Evolutionary conservation across 148 eudicot genomes (phyloP).

Genomic region (Vaccinium darrowii): DNA sequence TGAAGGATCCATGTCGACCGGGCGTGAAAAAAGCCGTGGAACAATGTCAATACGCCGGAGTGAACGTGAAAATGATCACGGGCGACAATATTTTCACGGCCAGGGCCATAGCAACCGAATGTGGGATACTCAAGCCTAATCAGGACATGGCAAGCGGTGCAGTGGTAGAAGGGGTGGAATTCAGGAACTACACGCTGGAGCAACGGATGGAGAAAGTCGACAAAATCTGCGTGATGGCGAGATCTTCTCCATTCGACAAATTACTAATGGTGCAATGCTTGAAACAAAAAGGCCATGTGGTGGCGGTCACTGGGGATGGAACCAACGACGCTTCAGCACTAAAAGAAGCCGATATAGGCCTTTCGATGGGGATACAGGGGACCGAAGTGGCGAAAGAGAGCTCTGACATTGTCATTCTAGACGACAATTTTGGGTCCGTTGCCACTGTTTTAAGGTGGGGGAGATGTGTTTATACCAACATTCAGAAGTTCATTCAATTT

Average conservation of each 20-base stretch:
- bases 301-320: slow-evolving; percentile 24
- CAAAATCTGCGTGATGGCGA: slow-evolving; percentile 19
- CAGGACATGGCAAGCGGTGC: not conserved
- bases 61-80: slow-evolving; percentile 21
- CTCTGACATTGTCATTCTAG: slow-evolving; percentile 11
- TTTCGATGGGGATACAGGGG: slow-evolving; percentile 10
- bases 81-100: slow-evolving; percentile 22
- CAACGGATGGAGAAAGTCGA: slow-evolving; percentile 21
- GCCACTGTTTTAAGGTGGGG: slow-evolving; percentile 18
- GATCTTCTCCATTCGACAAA: slow-evolving; percentile 12
- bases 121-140: slow-evolving; percentile 23
- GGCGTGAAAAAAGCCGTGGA: slow-evolving; percentile 13
- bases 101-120: slow-evolving; percentile 20
- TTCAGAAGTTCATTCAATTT: slow-evolving; percentile 22
- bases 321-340: slow-evolving; percentile 17
- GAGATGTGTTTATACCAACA: slow-evolving; percentile 3
- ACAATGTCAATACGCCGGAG: slow-evolving; percentile 14
- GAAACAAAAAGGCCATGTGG: slow-evolving; percentile 17
- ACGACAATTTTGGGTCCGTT: slow-evolving; percentile 7
- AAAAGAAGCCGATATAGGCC: slow-evolving; percentile 16
- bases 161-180: slow-evolving; percentile 16
- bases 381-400: slow-evolving; percentile 17
- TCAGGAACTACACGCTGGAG: slow-evolving; percentile 7
- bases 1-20: slow-evolving; percentile 15
- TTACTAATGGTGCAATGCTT: slow-evolving; percentile 18